Evolutionary conservation across 495 filamentous ascomycete genomes (phyloP).

Genomic region (Penicillium mononematosum): DNA sequence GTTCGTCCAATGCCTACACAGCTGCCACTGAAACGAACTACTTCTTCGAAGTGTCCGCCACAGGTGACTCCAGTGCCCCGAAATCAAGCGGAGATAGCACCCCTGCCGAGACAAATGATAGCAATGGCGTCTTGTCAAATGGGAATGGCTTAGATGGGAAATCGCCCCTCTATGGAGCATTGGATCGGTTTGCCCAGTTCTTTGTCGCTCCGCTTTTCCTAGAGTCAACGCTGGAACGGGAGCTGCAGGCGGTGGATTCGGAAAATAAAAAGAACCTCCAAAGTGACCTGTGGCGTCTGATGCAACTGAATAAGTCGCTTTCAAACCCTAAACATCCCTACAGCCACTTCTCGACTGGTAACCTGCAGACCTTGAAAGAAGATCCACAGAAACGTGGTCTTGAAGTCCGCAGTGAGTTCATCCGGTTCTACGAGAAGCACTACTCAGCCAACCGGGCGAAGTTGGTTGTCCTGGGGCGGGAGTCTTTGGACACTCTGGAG

Average conservation of each 20-base stretch:
- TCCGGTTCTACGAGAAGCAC: conserved; percentile 84
- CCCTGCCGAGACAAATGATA: conserved; percentile 29
- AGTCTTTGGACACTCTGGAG: conserved; percentile 85
- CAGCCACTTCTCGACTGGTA: conserved; percentile 94
- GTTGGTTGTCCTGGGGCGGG: conserved; percentile 84
- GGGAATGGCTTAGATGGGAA: conserved; percentile 20
- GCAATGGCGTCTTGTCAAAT: conserved; percentile 28
- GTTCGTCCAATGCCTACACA: conserved; percentile 93
- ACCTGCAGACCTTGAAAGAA: conserved; percentile 84
- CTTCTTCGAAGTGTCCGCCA: conserved; percentile 91
- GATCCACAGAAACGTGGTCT: conserved; percentile 77
- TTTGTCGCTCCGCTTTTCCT: conserved; percentile 92
- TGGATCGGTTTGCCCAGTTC: conserved; percentile 97
- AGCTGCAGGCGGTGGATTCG: conserved; percentile 91
- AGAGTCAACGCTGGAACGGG: conserved; percentile 83
- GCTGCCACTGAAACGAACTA: conserved; percentile 94
- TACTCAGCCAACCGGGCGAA: conserved; percentile 98
- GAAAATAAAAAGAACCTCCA: conserved; percentile 99
- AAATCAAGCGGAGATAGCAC: conserved; percentile 33
- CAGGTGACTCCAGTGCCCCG: conserved; percentile 49
- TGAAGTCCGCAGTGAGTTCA: conserved; percentile 89
- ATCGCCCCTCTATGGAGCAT: conserved; percentile 80
- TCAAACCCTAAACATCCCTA: conserved; percentile 93
- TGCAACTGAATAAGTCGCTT: conserved; percentile 87
- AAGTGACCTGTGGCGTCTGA: conserved; percentile 87